Evolutionary conservation across 2,329 filamentous ascomycete genomes (phyloP), one percentile per base, ranked within the genome.

Genomic region (Volutella citrinella): DNA sequence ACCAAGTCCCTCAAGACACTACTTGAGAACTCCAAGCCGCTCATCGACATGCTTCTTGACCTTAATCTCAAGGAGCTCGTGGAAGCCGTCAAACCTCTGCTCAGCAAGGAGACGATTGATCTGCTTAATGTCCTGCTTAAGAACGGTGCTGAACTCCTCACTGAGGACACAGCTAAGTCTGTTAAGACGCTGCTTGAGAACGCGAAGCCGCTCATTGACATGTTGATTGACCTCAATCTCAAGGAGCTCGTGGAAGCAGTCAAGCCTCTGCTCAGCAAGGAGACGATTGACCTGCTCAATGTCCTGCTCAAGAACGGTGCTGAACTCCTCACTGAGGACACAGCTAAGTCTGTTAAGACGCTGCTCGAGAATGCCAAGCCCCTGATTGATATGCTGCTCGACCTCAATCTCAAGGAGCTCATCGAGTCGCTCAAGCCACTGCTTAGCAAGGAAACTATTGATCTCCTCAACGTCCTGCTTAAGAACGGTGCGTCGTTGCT

Each of bases 61-160:
- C 43, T 60, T 22, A 56, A 62, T 32, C 30, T 63, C 4, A 49
- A 54, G 19, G 54, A 51, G 24, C 48, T 61, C 23, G 23, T 60
- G 3, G 43, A 48, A 7, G 55, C 56, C 3, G 24, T 61, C 6
- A 32, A 37, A 5, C 55, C 56, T 14, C 31, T 60, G 17, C 51
- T 63, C 1, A 43, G 51, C 13, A 44, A 48, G 16, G 43, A 55
- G 17, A 36, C 53, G 1, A 55, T 59, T 27, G 37, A 49, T 23
- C 56, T 54, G 25, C 52, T 67, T 15, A 52, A 60, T 7, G 47
- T 25, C 9, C 49, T 68, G 7, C 42, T 68, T 4, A 49, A 45
- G 15, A 66, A 65, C 15, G 64, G 62, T 12, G 60, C 56, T 5
- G 38, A 40, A 5, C 54, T 68, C 18, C 47, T 68, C 17, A 64